phyloP scores from a whole-genome alignment of 1,284 basidiomycete species.

The Volvariella surrecta region DNA sequence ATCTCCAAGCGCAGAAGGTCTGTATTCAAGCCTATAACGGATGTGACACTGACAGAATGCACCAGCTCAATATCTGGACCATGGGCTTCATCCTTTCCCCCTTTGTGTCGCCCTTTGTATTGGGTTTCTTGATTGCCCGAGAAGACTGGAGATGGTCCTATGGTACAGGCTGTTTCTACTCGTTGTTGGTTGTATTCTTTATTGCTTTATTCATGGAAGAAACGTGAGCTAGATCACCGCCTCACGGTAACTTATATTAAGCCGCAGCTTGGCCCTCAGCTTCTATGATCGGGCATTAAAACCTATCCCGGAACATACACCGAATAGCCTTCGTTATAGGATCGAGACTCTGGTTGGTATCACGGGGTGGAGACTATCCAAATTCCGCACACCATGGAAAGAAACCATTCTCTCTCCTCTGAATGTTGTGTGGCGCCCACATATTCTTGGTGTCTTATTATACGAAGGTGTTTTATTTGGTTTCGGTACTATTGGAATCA shows the following conservation, averaged over 20 bases:
- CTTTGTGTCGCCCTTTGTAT: slow-evolving; percentile 60
- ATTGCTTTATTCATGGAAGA: slow-evolving; percentile 56
- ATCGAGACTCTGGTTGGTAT: slow-evolving; percentile 58
- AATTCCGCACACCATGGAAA: slow-evolving; percentile 51
- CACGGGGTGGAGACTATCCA: slow-evolving; percentile 53
- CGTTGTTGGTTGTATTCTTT: slow-evolving; percentile 42
- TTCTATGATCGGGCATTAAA: slow-evolving; percentile 61
- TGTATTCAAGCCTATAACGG: neutral
- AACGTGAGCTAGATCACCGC: slow-evolving; percentile 37
- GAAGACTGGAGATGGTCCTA: slow-evolving; percentile 68
- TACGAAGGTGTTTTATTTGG: slow-evolving; percentile 62
- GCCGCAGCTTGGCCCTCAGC: slow-evolving; percentile 24
- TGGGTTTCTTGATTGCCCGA: slow-evolving; percentile 62
- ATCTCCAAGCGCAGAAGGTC: slow-evolving; percentile 65
- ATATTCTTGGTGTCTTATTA: slow-evolving; percentile 44
- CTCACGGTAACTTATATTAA: neutral
- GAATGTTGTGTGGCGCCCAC: slow-evolving; percentile 56
- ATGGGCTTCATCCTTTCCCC: slow-evolving; percentile 62
- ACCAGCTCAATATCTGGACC: slow-evolving; percentile 61
- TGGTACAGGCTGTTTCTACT: slow-evolving; percentile 57
- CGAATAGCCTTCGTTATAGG: slow-evolving; percentile 42
- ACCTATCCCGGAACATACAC: slow-evolving; percentile 35
- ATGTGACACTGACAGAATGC: neutral
- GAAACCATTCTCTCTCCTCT: slow-evolving; percentile 38
- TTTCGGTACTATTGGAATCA: slow-evolving; percentile 58